Base-by-base conservation (phyloP, 2,329 filamentous ascomycete species). In the Fusarium sp. region DNA sequence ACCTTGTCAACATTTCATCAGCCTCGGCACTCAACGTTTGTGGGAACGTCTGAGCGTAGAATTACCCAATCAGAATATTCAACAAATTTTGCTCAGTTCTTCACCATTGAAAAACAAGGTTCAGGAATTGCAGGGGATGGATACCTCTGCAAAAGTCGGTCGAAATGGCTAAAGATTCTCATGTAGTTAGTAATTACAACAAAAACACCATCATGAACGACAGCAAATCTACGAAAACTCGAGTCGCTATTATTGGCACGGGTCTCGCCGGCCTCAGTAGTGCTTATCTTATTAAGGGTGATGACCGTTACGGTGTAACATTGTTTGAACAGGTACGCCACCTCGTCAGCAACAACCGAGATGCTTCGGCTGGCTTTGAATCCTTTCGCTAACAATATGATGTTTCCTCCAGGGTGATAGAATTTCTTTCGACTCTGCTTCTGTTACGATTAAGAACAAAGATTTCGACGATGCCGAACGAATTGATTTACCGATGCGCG, bases 401-500 rank as follows among this genome's bases (percentile, higher is more conserved):
- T 30, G 12, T 10, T 45, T 44, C 7, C 38, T 18, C 5, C 35
- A 83, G 81, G 77, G 79, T 23, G 67, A 76, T 6, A 65, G 58
- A 14, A 75, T 83, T 4, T 80, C 82, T 0, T 80, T 83, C 50
- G 81, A 82, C 64, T 77, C 79, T 11, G 80, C 81, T 2, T 83
- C 82, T 2, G 78, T 83, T 11, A 75, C 81, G 2, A 64, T 83
- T 42, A 71, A 73, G 14, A 77, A 83, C 56, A 73, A 75, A 10
- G 67, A 57, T 12, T 78, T 77, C 10, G 77, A 76, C 44, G 18
- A 58, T 3, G 67, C 70, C 11, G 82, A 83, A 66, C 78, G 80
- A 13, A 74, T 83, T 37, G 81, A 83, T 56, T 59, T 83, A 7
- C 82, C 82, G 7, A 81, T 81, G 78, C 81, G 82, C 30, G 79